phyloP scores from a whole-genome alignment of 2,329 filamentous ascomycete genomes.

The Lachnellula willkommii region DNA sequence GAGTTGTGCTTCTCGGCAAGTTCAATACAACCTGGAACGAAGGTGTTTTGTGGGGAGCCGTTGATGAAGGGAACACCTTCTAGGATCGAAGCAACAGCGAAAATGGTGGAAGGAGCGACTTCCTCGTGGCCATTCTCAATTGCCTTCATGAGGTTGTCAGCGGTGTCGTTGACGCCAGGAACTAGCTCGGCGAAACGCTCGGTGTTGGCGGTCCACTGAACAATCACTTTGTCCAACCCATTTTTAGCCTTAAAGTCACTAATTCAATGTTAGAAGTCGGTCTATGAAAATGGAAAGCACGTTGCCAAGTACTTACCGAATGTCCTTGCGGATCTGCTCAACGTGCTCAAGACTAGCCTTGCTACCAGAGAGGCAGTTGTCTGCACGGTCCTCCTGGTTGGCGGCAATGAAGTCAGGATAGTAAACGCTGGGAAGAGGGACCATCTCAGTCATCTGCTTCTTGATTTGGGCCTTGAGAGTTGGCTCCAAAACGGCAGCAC shows the following conservation, averaged over 20 bases:
- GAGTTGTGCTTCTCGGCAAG: conserved; percentile 81
- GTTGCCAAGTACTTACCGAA: conserved; percentile 52
- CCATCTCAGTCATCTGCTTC: conserved; percentile 89
- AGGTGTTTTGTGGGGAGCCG: conserved; percentile 97
- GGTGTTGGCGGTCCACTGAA: conserved; percentile 98
- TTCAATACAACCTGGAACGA: conserved; percentile 86
- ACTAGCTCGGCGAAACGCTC: conserved; percentile 91
- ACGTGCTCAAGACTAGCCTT: conserved; percentile 86
- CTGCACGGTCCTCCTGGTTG: conserved; percentile 94
- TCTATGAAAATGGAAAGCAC: neutral
- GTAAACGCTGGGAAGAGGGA: conserved; percentile 90
- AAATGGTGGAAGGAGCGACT: conserved; percentile 91
- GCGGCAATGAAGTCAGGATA: conserved; percentile 99
- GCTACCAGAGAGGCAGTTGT: conserved; percentile 78
- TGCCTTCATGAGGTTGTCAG: conserved; percentile 83
- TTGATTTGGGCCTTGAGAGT: conserved; percentile 81
- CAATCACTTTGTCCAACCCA: conserved; percentile 86
- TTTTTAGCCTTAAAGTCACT: conserved; percentile 86
- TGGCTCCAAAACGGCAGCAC: conserved; percentile 92
- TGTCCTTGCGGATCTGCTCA: conserved; percentile 87
- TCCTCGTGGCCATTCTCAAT: conserved; percentile 85
- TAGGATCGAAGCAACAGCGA: conserved; percentile 89
- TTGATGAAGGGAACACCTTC: conserved; percentile 95
- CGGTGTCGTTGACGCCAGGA: conserved; percentile 89
- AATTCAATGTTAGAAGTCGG: conserved; percentile 7